Evolutionary conservation across 345 rosid genomes (phyloP).

Genomic region (Zanthoxylum bungeanum): DNA sequence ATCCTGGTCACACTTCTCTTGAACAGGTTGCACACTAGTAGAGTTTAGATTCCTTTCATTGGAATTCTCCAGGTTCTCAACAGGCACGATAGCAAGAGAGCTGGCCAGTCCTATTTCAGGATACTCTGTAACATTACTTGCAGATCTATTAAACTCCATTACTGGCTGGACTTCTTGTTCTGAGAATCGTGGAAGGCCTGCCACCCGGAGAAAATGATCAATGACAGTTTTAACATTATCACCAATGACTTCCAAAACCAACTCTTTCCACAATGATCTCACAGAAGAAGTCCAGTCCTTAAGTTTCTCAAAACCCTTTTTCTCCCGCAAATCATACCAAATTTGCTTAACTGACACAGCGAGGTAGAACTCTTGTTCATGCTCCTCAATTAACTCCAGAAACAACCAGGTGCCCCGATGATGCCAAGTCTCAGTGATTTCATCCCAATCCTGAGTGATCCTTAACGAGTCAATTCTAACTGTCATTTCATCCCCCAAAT

Average conservation of each 20-base stretch:
- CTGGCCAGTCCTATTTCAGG: constrained; percentile 13
- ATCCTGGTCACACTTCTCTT: constrained; percentile 13
- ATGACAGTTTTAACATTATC: constrained; percentile 38
- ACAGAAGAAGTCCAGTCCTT: constrained; percentile 59
- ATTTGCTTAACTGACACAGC: no score
- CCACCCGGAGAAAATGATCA: constrained; percentile 22
- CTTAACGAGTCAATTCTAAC: constrained; percentile 35
- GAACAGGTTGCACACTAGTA: background rate
- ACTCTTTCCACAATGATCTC: no score
- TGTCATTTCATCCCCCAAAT: constrained; percentile 67
- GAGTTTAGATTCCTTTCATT: background rate
- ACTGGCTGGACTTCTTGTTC: no score
- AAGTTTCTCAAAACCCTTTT: constrained; percentile 34
- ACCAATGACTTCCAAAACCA: constrained; percentile 47
- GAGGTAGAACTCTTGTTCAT: no score
- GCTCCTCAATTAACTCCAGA: constrained; percentile 59
- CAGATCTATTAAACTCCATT: no score
- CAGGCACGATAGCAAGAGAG: background rate
- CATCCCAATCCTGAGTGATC: constrained; percentile 68
- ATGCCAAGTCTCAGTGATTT: constrained; percentile 45
- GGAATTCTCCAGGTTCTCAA: background rate
- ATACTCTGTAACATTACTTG: no score
- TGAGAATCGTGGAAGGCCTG: constrained; percentile 18
- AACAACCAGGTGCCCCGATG: constrained; percentile 69
- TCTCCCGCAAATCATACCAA: constrained; percentile 74